Base-by-base conservation (phyloP, 345 rosid species). In the Trapa incisa region DNA sequence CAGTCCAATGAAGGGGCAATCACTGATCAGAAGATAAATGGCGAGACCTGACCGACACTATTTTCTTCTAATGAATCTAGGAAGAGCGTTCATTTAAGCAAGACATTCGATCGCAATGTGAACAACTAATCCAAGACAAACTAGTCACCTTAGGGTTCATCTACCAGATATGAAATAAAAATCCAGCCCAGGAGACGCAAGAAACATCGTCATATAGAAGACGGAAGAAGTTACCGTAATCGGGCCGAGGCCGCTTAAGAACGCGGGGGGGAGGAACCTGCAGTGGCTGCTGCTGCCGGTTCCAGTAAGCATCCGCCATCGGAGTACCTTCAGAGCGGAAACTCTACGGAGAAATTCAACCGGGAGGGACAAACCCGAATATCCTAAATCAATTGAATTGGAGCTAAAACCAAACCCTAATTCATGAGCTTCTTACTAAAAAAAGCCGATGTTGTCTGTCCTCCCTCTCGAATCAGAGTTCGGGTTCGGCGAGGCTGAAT, bases 251-350 rank as follows among this genome's bases (percentile, higher is more conserved):
- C 61, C 93, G 87, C 75, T 89, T 87, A 33, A 74, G 79, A 74
- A 74, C 73, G 41, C 75, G 78, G 41, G 86, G 67, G 8, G 81
- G 76, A 64, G 58, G 67, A 32, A 69, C 66, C 56, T 50, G 71
- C 42, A n/a, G 66, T 2, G 36, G 70, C 78, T 58, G 71, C 66
- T 69, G 71, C 32, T 58, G 65, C 75, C 84, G 86, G 68, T 81
- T 87, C 96, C 91, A 84, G 83, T 82, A 87, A 70, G 80, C 85
- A 67, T 84, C 89, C 64, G 82, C 76, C 91, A 89, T 87, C 41
- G 67, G 47, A 1, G 56, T 45, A 50, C 22, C 56, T 50, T 15
- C 56, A 37, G 42, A 35, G 42, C 22, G 71, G 13, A 47, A 56
- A 16, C 14, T 37, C 29, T 45, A 12, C 57, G 16, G 57, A 17